Base-by-base conservation (phyloP, 768 basidiomycete species). In the Amanita pallidorosea region DNA sequence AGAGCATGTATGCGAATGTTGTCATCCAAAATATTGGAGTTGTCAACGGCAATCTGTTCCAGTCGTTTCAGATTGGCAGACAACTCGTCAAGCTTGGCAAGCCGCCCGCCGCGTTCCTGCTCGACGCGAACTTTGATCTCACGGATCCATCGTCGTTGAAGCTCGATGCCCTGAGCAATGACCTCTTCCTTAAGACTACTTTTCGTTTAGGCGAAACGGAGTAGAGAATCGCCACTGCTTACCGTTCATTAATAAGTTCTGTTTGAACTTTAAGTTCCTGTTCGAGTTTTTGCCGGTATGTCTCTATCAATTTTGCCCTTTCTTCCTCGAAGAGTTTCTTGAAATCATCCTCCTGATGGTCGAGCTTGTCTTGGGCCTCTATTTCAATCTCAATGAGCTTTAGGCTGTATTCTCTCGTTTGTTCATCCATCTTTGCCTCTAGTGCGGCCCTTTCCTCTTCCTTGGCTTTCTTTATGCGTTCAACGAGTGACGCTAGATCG, bases 81-180 rank as follows among this genome's bases (percentile, higher is more conserved):
- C 43, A 99, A 83, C 63, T 94, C 88, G 60, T 95, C 92, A 31
- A 99, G 81, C 66, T 93, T 96, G 41, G 92, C 87, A 8, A 99
- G 77, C 49, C 96, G 86, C 11, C 93, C 93, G 13, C 92, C 92
- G 40, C 96, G 91, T 66, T 99, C 96, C 61, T 91, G 80, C 67
- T 99, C 95, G 51, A 99, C 94, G 56, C 84, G 86, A 45, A 93
- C 77, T 70, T 97, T 96, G 73, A 98, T 83, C 53, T 97, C 92
- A 29, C 90, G 83, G 37, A 99, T 88, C 94, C 95, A 98, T 49
- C 90, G 79, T 45, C 93, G 83, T 63, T 98, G 96, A 20, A 98
- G 81, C 67, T 98, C 96, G 60, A 99, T 92, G 15, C 94, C 96
- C 65, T 98, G 94, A 3, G 93, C 86, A 46, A 98, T 77, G 48